Evolutionary conservation across 2,329 filamentous ascomycete genomes (phyloP).

Genomic region (Clonostachys sp.): DNA sequence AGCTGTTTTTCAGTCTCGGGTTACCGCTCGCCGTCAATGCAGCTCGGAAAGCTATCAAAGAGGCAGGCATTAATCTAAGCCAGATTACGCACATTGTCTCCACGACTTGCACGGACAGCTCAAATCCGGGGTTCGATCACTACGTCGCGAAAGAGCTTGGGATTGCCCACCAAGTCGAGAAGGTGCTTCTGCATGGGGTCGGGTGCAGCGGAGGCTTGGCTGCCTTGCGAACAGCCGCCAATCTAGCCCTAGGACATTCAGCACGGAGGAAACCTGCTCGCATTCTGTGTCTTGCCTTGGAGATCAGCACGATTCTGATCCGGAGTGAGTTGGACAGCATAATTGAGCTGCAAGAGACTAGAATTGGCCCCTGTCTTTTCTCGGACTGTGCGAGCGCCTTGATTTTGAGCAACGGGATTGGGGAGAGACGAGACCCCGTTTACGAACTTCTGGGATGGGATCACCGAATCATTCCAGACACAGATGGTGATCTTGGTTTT

Average conservation of each 20-base stretch:
- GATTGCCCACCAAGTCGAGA: slow-evolving; percentile 54
- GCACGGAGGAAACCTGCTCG: slow-evolving; percentile 55
- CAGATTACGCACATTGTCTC: slow-evolving; percentile 64
- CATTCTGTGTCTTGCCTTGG: slow-evolving; percentile 60
- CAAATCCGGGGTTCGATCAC: slow-evolving; percentile 66
- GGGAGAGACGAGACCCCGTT: slow-evolving; percentile 33
- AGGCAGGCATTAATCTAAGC: slow-evolving; percentile 18
- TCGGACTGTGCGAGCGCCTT: slow-evolving; percentile 66
- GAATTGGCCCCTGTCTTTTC: slow-evolving; percentile 64
- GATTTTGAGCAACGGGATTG: slow-evolving; percentile 60
- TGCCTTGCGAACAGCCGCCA: slow-evolving; percentile 58
- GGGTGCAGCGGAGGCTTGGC: slow-evolving; percentile 63
- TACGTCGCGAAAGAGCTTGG: slow-evolving; percentile 56
- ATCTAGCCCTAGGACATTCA: slow-evolving; percentile 59
- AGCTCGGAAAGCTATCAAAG: slow-evolving; percentile 36
- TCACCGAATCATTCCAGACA: slow-evolving; percentile 56
- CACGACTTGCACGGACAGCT: slow-evolving; percentile 65
- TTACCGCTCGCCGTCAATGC: slow-evolving; percentile 53
- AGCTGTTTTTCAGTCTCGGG: slow-evolving; percentile 50
- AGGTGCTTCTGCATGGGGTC: slow-evolving; percentile 61
- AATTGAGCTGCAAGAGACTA: slow-evolving; percentile 50
- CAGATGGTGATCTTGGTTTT: slow-evolving; percentile 59
- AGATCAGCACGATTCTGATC: slow-evolving; percentile 56
- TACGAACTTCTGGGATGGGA: slow-evolving; percentile 65
- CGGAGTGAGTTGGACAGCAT: slow-evolving; percentile 63